These are phyloP conservation scores for Polytolypa hystricis DNA, from an alignment of 2,329 filamentous ascomycete species.

Conservation along the genomic window DNA sequence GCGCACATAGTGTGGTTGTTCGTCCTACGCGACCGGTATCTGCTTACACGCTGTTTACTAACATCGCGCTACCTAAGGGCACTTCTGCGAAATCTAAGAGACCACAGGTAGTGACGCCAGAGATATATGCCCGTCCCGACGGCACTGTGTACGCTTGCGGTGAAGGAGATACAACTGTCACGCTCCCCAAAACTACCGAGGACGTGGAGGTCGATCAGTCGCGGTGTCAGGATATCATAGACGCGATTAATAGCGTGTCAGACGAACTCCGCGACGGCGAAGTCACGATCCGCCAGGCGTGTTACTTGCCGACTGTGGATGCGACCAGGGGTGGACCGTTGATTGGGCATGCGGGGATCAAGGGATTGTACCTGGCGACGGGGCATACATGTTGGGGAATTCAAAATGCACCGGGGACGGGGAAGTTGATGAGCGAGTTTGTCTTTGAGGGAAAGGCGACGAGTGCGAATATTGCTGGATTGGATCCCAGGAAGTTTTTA, in stretches of 20 bases:
- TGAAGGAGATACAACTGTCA: conserved; percentile 65
- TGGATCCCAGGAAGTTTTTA: conserved; percentile 56
- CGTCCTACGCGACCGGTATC: conserved; percentile 42
- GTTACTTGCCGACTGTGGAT: conserved; percentile 73
- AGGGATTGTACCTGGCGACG: conserved; percentile 68
- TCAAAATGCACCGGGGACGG: conserved; percentile 85
- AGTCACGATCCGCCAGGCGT: conserved; percentile 70
- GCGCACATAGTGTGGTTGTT: conserved; percentile 54
- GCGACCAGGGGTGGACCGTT: conserved; percentile 54
- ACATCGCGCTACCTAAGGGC: conserved; percentile 60
- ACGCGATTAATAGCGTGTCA: conserved; percentile 54
- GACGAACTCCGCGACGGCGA: conserved; percentile 54
- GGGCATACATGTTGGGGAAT: conserved; percentile 99
- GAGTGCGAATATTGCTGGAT: conserved; percentile 53
- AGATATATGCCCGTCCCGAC: conserved; percentile 86
- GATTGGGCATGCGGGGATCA: conserved; percentile 61
- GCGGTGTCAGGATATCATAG: conserved; percentile 74
- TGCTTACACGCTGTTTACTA: conserved; percentile 56
- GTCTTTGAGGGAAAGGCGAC: conserved; percentile 60
- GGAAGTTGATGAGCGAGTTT: conserved; percentile 68
- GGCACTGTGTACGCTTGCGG: conserved; percentile 90
- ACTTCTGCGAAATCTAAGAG: conserved; percentile 39
- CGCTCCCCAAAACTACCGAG: conserved; percentile 65
- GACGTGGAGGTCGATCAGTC: conserved; percentile 62
- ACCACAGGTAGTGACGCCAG: conserved; percentile 60